Conservation (phyloP, 2,329 filamentous ascomycete species). For the Claviceps capensis region DNA sequence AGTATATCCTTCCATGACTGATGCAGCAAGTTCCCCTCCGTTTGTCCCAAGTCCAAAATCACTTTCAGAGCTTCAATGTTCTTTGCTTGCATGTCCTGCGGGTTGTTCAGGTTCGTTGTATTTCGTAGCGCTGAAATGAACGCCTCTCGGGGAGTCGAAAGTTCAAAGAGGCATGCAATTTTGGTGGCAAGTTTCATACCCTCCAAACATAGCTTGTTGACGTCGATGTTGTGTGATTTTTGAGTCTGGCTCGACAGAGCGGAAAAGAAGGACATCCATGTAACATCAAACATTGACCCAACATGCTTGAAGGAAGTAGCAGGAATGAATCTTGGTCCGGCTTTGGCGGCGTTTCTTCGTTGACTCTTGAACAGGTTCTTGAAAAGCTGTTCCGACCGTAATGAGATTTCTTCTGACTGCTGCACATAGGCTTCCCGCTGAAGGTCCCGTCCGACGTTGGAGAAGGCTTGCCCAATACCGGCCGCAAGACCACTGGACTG, state of each 20-base stretch:
- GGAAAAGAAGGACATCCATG: conserved; percentile 98
- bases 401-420: conserved; percentile 81
- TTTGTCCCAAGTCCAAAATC: conserved; percentile 80
- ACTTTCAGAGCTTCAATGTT: conserved; percentile 91
- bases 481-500: conserved; percentile 57
- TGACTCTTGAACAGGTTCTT: conserved; percentile 87
- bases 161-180: conserved; percentile 84
- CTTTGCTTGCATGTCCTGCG: conserved; percentile 89
- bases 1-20: conserved; percentile 93
- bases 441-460: conserved; percentile 80
- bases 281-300: conserved; percentile 96
- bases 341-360: conserved; percentile 59
- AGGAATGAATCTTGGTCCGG: conserved; percentile 66
- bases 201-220: conserved; percentile 85
- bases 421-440: conserved; percentile 89
- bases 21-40: conserved; percentile 78
- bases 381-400: conserved; percentile 69
- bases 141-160: conserved; percentile 85
- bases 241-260: conserved; percentile 88
- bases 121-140: conserved; percentile 89
- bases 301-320: conserved; percentile 91
- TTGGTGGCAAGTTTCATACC: conserved; percentile 89
- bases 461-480: conserved; percentile 75
- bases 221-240: conserved; percentile 82
- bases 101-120: conserved; percentile 89